Base-by-base conservation (phyloP, 2,329 filamentous ascomycete species). In the Gremmenia infestans region DNA sequence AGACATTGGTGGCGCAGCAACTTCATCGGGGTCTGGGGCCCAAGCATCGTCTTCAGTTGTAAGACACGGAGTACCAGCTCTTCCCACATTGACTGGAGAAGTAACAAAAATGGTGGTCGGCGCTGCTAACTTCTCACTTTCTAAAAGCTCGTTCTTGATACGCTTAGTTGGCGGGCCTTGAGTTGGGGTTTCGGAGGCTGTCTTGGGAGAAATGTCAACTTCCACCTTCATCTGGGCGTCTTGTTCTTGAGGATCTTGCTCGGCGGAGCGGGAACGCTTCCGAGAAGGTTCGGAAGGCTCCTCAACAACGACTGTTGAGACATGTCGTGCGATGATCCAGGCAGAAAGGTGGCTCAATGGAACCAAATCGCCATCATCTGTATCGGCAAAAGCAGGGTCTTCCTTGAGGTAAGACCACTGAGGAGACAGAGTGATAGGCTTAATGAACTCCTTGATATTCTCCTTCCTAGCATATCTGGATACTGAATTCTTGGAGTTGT, bases 381-480 rank as follows among this genome's bases (percentile, higher is more conserved):
- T 45, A 22, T 67, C 64, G n/a, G 61, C 50, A 60, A 80, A 79
- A 2, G 71, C 72, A 2, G 77, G 77, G 60, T 80, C 77, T 36
- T 72, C 65, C 57, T 74, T 71, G 50, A 76, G 54, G 6, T 61
- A 65, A 22, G 65, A 53, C 75, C 77, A 80, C 52, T 72, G 67
- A 15, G 68, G 62, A 1, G 72, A 72, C 37, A 73, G 70, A 46
- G 75, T 71, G 36, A 79, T 72, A 25, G 73, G 72, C 28, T 69
- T 65, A n/a, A 60, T 65, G 60, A 76, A 80, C 14, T 76, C 73
- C 32, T 73, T 70, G 17, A 71, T 56, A 56, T 78, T 76, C 17
- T 75, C 71, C 36, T 72, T 70, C 22, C 70, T 72, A 52, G 75
- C 74, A 60, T 73, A 79, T 23, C 72, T 69, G 2, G 77, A 79